Base-by-base conservation (phyloP, 306 rosid genomes). In the Pyrus bretschneideri region DNA sequence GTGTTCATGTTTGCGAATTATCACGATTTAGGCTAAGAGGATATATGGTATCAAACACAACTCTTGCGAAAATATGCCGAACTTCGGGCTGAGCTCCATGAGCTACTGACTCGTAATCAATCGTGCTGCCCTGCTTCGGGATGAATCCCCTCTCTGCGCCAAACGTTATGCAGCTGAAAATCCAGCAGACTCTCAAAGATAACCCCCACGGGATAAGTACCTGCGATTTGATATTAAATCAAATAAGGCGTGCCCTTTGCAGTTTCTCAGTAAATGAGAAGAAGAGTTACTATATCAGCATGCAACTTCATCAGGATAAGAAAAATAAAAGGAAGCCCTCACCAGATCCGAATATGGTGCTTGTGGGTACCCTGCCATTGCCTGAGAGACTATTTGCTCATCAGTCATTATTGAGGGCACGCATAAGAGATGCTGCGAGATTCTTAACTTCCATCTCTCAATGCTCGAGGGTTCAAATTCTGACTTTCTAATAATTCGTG, bases 301-400 rank as follows among this genome's bases (percentile, higher is more conserved):
- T 15, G 25, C 9, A 9, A 40, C n/a, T 6, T 61, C 19, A 25
- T 27, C 21, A 5, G 21, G 33, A 46, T 6, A 25, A 19, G 14
- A 13, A 21, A 67, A 67, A 10, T 6, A 33, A 29, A 76, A 54
- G 15, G 40, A 45, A 2, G 44, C 40, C 67, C 89, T 80, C 63
- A 94, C 97, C 81, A 90, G 70, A 83, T 94, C 93, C 31, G 96
- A 90, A 69, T 60, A 71, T 33, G 97, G 98, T 68, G 98, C 97
- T 80, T 89, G 78, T 71, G 96, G 89, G 82, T 87, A 89, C 72
- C 62, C 86, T 60, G 82, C 83, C 97, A 91, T 79, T 6, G 97
- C 97, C 82, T 67, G 91, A 44, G 98, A 88, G 67, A 92, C 89
- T 45, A 77, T 81, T 54, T 82, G 85, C 80, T 80, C 88, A 73